Evolutionary conservation across 169 alveolate species (phyloP).

Genomic region (Plasmodium malariae): DNA sequence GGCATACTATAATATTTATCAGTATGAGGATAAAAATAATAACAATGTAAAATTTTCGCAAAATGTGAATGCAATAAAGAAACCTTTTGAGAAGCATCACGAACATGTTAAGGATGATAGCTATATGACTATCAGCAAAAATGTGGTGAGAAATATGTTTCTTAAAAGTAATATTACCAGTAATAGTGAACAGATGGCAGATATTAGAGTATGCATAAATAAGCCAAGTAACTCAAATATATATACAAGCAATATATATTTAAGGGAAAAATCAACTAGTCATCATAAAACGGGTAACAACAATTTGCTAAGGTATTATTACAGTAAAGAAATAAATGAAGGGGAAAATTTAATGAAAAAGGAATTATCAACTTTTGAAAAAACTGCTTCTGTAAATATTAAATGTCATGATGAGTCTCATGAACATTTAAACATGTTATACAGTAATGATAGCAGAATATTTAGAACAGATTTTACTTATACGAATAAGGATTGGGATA

Average conservation of each 20-base stretch:
- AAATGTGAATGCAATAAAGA: neutral
- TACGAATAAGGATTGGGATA: neutral
- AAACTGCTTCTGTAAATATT: neutral
- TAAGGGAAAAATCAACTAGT: neutral
- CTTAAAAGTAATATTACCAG: neutral
- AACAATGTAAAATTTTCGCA: neutral
- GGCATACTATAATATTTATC: too few relatives aligned
- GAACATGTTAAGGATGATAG: too few relatives aligned
- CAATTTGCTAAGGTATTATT: neutral
- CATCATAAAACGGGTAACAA: neutral
- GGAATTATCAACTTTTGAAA: neutral
- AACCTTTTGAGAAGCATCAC: too few relatives aligned
- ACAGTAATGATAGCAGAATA: neutral
- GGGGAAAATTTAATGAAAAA: neutral
- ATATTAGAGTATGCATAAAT: neutral
- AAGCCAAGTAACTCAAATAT: neutral
- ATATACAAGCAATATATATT: neutral
- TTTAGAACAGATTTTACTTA: neutral
- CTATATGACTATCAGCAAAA: too few relatives aligned
- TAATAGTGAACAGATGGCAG: neutral
- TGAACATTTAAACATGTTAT: neutral
- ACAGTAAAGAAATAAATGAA: neutral
- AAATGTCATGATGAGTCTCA: neutral
- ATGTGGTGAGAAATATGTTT: neutral
- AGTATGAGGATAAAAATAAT: too few relatives aligned